Evolutionary conservation across 1,284 basidiomycete species (phyloP).

Genomic region (Malassezia obtusa): DNA sequence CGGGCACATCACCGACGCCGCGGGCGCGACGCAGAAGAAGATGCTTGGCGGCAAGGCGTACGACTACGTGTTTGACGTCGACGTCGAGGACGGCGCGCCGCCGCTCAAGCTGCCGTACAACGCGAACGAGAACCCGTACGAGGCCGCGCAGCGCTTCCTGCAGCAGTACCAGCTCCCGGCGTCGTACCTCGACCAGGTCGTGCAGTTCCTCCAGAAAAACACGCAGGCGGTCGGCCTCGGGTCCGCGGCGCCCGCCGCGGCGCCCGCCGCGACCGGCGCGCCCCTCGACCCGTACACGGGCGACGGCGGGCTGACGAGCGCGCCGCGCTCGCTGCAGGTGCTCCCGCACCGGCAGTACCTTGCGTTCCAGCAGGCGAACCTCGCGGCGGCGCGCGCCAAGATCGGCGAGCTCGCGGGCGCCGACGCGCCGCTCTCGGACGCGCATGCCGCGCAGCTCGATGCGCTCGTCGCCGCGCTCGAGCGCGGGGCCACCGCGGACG

Average conservation of each 20-base stretch:
- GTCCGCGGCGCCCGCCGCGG: too few species aligned
- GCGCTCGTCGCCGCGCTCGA: conserved; percentile 60
- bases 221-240: conserved; percentile 62
- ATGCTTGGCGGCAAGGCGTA: conserved; percentile 81
- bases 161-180: conserved; percentile 71
- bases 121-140: conserved; percentile 69
- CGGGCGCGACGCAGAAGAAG: conserved; percentile 75
- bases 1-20: conserved; percentile 88
- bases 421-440: conserved; percentile 57
- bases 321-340: conserved; percentile 27
- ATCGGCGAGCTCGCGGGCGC: conserved; percentile 68
- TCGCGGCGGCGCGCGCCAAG: conserved; percentile 75
- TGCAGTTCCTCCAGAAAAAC: conserved; percentile 86
- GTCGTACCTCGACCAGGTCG: conserved; percentile 79
- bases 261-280: conserved; percentile 42
- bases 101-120: conserved; percentile 92
- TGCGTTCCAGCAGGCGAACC: conserved; percentile 75
- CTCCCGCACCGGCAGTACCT: conserved; percentile 49
- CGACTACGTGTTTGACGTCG: conserved; percentile 97
- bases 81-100: conserved; percentile 82
- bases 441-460: conserved; percentile 60
- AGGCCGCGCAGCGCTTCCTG: conserved; percentile 80
- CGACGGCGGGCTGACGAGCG: conserved; percentile 33
- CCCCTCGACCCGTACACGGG: conserved; percentile 32
- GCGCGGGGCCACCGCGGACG: conserved; percentile 10